Conservation (phyloP, 169 alveolate species). For the Eimeria maxima region DNA sequence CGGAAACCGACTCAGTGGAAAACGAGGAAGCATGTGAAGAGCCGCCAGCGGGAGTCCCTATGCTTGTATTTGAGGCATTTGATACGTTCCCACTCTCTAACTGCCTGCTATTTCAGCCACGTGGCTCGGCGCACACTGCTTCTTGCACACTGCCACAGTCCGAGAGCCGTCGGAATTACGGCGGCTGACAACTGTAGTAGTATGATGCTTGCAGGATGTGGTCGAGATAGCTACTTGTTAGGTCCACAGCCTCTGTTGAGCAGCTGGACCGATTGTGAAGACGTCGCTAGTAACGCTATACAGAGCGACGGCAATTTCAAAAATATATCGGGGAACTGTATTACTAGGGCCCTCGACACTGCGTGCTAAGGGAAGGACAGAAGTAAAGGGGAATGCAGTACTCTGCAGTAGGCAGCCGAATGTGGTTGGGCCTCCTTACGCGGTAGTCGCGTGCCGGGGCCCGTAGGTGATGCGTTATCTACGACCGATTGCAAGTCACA, state of each 20-base stretch:
- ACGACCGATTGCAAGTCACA: not conserved
- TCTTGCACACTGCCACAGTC: slow-evolving; percentile 1
- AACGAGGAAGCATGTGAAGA: slow-evolving; percentile 23
- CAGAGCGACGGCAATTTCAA: not conserved
- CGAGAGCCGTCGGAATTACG: not conserved
- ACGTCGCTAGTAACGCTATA: not conserved
- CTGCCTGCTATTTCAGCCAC: slow-evolving; percentile 58
- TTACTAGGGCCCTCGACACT: not conserved
- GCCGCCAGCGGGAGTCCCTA: slow-evolving; percentile 55
- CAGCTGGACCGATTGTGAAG: not conserved
- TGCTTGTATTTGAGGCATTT: slow-evolving; percentile 36
- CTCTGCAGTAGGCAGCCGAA: not conserved
- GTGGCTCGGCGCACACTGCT: not conserved
- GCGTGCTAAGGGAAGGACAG: not conserved
- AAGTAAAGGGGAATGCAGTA: not conserved
- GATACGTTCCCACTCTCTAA: slow-evolving; percentile 17
- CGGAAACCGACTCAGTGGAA: slow-evolving; percentile 10
- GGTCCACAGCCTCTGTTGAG: not conserved
- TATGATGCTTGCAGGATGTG: not conserved
- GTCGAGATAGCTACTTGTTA: not conserved
- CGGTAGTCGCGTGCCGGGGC: not conserved
- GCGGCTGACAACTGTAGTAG: not conserved
- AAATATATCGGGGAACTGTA: not conserved
- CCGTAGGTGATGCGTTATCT: not conserved
- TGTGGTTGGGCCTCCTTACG: not conserved